A percentile compares a stretch with the other conserved stretches of the same genome.
Evolutionary conservation across 2,329 filamentous ascomycete species (phyloP).

Genomic region (Alternaria gansuensis): DNA sequence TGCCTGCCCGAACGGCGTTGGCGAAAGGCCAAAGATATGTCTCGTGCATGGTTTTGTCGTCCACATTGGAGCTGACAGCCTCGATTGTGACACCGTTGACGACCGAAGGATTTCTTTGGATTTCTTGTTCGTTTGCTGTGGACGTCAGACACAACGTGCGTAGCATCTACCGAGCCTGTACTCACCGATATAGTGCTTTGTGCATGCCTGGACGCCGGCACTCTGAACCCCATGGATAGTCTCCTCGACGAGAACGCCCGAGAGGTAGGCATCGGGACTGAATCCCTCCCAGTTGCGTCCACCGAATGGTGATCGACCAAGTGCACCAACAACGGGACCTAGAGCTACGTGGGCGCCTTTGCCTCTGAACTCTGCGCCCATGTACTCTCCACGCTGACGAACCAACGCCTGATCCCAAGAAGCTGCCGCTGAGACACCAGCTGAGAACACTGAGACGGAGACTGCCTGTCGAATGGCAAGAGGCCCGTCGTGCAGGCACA

Average conservation of each 20-base stretch:
- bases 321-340: conserved; percentile 60
- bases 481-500: conserved; percentile 54
- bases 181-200: conserved; percentile 63
- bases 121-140: conserved; percentile 66
- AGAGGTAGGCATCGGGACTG: conserved; percentile 55
- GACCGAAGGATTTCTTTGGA: conserved; percentile 41
- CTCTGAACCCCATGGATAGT: conserved; percentile 53
- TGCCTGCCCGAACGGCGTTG: conserved; percentile 66
- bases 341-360: conserved; percentile 56
- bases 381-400: conserved; percentile 45
- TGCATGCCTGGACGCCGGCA: conserved; percentile 53
- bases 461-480: conserved; percentile 46
- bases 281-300: conserved; percentile 59
- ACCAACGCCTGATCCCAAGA: conserved; percentile 54
- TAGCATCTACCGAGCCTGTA: too few species aligned
- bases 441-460: conserved; percentile 51
- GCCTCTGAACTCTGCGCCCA: conserved; percentile 46
- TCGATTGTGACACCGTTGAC: conserved; percentile 59
- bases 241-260: conserved; percentile 51
- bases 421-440: conserved; percentile 49
- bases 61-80: conserved; percentile 67
- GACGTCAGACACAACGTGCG: too few species aligned
- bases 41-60: conserved; percentile 59
- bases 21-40: conserved; percentile 67
- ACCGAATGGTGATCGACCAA: conserved; percentile 53